Evolutionary conservation across 2,329 filamentous ascomycete genomes (phyloP).

Genomic region (Ambrosiella xylebori): DNA sequence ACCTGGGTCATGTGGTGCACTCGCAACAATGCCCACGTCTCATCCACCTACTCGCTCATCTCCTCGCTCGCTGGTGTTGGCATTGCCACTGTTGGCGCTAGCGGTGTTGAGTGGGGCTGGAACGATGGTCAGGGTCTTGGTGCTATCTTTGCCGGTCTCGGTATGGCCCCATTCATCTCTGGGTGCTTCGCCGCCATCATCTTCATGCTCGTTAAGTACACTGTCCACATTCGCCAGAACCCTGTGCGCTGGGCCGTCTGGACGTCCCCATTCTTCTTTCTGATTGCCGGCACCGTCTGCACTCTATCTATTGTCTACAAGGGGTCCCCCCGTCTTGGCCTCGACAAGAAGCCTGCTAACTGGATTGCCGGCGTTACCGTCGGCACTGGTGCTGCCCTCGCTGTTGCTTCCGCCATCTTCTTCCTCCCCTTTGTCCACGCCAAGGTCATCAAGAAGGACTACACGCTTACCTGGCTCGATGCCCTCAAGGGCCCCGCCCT

Average conservation of each 20-base stretch:
- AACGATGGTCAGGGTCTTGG: constrained; percentile 50
- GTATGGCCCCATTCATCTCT: constrained; percentile 53
- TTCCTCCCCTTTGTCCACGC: constrained; percentile 55
- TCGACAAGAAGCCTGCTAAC: constrained; percentile 48
- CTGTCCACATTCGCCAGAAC: constrained; percentile 55
- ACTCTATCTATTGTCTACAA: constrained; percentile 68
- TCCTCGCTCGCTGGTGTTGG: constrained; percentile 53
- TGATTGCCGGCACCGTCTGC: constrained; percentile 56
- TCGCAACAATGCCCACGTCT: constrained; percentile 53
- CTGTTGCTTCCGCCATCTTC: constrained; percentile 44
- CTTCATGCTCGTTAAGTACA: constrained; percentile 54
- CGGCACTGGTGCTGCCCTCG: constrained; percentile 43
- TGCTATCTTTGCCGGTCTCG: constrained; percentile 53
- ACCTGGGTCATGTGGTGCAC: constrained; percentile 72
- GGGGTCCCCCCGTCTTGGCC: constrained; percentile 50
- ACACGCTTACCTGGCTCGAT: constrained; percentile 45
- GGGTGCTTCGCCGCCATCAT: constrained; percentile 48
- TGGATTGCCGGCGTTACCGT: constrained; percentile 51
- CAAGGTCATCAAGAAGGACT: constrained; percentile 51
- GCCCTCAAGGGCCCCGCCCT: constrained; percentile 46
- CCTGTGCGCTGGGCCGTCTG: constrained; percentile 57
- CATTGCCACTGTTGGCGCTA: constrained; percentile 46
- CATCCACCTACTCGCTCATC: constrained; percentile 55
- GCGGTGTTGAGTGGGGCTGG: constrained; percentile 51
- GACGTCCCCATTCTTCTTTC: constrained; percentile 60